These are phyloP conservation scores for Arthrobotrys megalospora DNA, from an alignment of 2,329 filamentous ascomycete species.

Conservation along the genomic window DNA sequence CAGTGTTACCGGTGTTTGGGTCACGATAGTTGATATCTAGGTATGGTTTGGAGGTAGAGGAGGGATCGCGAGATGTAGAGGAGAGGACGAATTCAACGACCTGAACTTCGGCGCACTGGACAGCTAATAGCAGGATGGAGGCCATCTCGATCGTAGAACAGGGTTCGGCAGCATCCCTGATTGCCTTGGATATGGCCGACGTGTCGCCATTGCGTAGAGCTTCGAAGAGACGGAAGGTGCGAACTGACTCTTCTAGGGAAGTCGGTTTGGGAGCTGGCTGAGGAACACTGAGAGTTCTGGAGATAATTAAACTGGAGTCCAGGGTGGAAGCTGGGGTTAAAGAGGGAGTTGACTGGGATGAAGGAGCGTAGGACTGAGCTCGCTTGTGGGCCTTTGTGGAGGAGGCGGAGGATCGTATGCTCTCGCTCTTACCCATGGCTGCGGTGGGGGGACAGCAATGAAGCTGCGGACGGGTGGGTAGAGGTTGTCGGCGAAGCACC, in stretches of 20 bases:
- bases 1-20: slow-evolving; percentile 88
- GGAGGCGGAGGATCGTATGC: slow-evolving; percentile 43
- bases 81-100: slow-evolving; percentile 97
- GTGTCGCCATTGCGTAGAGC: slow-evolving; percentile 91
- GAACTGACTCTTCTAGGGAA: slow-evolving; percentile 89
- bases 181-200: slow-evolving; percentile 86
- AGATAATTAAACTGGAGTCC: not conserved
- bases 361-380: slow-evolving; percentile 47
- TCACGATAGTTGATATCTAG: slow-evolving; percentile 92
- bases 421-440: slow-evolving; percentile 52
- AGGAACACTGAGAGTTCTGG: slow-evolving; percentile 12
- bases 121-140: slow-evolving; percentile 90
- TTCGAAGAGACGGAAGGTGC: slow-evolving; percentile 94
- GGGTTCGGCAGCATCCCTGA: slow-evolving; percentile 74
- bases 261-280: slow-evolving; percentile 12
- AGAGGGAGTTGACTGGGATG: slow-evolving; percentile 39
- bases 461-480: slow-evolving; percentile 69
- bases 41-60: slow-evolving; percentile 67
- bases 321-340: slow-evolving; percentile 30
- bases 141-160: slow-evolving; percentile 71
- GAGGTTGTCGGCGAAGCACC: slow-evolving; percentile 69
- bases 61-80: slow-evolving; percentile 71
- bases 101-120: slow-evolving; percentile 92
- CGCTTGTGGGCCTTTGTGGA: slow-evolving; percentile 50
- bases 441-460: slow-evolving; percentile 41